Conservation (phyloP, 495 filamentous ascomycete species). For the Xylaria cubensis region DNA sequence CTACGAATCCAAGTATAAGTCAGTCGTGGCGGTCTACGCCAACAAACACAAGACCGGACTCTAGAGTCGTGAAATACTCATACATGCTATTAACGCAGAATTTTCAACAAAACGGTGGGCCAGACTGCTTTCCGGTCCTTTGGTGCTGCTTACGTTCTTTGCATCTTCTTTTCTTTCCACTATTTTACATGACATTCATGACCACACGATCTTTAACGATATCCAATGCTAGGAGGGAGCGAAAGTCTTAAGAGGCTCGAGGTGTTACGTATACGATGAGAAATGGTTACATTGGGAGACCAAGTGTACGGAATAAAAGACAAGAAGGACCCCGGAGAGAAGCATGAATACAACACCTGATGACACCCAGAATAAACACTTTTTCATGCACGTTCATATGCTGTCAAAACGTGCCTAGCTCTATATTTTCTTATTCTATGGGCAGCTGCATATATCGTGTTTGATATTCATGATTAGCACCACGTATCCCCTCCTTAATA, state of each 20-base stretch:
- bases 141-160: slow-evolving; percentile 13
- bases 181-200: slow-evolving; percentile 27
- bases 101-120: neutral
- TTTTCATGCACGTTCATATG: neutral
- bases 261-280: neutral
- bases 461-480: neutral
- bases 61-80: neutral
- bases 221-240: slow-evolving; percentile 5
- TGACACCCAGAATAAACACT: neutral
- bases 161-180: neutral
- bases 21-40: neutral
- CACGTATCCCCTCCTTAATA: neutral
- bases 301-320: neutral
- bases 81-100: neutral
- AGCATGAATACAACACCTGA: neutral
- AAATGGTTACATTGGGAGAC: neutral
- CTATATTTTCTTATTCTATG: slow-evolving; percentile 15
- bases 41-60: neutral
- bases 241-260: neutral
- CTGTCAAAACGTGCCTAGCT: neutral
- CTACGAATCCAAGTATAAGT: neutral
- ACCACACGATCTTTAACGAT: slow-evolving; percentile 33
- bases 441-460: neutral
- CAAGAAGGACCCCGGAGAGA: neutral
- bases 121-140: neutral